These are phyloP conservation scores for Trypanosoma brucei DNA, from an alignment of 208 protist genomes.

Conservation along the genomic window DNA sequence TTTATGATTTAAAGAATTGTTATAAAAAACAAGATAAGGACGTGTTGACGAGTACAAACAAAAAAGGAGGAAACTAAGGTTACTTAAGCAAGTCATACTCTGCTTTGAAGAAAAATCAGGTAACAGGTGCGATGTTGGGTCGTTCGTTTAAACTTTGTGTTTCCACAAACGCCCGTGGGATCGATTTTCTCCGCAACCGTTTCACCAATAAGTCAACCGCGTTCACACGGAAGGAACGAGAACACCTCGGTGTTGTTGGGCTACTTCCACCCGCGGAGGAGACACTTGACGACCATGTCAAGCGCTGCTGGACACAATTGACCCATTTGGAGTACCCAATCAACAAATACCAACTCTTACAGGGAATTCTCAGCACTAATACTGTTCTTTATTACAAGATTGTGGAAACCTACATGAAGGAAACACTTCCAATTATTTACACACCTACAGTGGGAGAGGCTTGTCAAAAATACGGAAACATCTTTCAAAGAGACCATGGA, in stretches of 20 bases:
- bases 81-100: not conserved
- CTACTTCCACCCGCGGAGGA: constrained; percentile 44
- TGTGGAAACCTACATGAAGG: constrained; percentile 32
- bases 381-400: constrained; percentile 47
- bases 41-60: not conserved
- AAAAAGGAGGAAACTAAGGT: not conserved
- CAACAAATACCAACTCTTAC: constrained; percentile 45
- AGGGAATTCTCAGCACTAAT: constrained; percentile 40
- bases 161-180: constrained; percentile 26
- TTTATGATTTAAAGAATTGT: no score
- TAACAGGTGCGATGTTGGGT: not conserved
- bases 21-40: not conserved
- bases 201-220: constrained; percentile 58
- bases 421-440: constrained; percentile 59
- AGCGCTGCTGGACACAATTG: constrained; percentile 40
- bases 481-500: constrained; percentile 55
- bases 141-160: not conserved
- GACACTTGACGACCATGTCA: constrained; percentile 49
- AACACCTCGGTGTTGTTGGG: constrained; percentile 47
- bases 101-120: not conserved
- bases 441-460: constrained; percentile 83
- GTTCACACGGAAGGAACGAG: constrained; percentile 51
- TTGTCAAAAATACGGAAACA: constrained; percentile 62
- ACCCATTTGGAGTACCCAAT: constrained; percentile 32
- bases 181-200: constrained; percentile 62